Evolutionary conservation across 495 filamentous ascomycete species (phyloP).

Genomic region (Astrothelium subdiscretum): DNA sequence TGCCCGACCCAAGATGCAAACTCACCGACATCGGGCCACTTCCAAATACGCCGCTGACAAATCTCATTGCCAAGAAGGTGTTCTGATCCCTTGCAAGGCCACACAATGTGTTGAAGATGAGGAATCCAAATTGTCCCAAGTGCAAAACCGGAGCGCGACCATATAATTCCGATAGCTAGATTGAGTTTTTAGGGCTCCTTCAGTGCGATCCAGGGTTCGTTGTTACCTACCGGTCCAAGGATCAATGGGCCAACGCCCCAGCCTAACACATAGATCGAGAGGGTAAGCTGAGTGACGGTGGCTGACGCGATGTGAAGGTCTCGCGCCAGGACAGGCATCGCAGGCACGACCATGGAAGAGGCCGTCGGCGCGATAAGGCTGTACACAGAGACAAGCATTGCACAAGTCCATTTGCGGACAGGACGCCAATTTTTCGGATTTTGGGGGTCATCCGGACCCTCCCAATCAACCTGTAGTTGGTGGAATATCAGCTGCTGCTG

Average conservation of each 20-base stretch:
- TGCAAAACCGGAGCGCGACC: not conserved
- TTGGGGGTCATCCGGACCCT: not conserved
- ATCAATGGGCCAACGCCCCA: not conserved
- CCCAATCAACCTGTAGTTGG: not conserved
- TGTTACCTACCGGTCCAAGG: not conserved
- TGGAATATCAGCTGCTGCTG: too few relatives aligned
- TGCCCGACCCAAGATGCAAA: too few relatives aligned
- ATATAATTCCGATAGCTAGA: too few relatives aligned
- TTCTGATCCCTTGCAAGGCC: too few relatives aligned
- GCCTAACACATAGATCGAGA: not conserved
- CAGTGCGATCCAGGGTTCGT: too few relatives aligned
- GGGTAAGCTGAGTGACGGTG: not conserved
- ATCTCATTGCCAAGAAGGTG: too few relatives aligned
- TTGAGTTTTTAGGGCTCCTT: too few relatives aligned
- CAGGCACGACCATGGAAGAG: not conserved
- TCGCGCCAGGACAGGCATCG: not conserved
- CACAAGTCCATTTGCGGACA: not conserved
- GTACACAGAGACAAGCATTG: not conserved
- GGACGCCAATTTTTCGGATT: not conserved
- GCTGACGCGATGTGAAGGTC: not conserved
- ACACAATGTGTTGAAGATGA: not conserved
- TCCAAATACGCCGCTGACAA: not conserved
- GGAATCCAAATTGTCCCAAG: not conserved
- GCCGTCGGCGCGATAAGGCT: not conserved
- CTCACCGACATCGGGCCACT: too few relatives aligned